Conservation (phyloP, 345 rosid species). For the Camelina neglecta region DNA sequence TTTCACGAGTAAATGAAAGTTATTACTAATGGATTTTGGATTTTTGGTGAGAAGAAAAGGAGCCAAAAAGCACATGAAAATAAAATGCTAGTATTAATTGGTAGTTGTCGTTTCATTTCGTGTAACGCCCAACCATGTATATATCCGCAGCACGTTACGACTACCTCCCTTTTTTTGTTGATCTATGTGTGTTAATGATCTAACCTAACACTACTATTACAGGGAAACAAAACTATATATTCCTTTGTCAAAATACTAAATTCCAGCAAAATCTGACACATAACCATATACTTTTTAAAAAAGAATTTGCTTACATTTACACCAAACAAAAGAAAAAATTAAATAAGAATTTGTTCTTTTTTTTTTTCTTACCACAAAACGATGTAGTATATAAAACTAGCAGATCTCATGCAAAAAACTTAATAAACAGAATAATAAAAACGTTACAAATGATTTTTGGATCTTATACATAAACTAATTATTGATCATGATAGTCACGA, state of each 20-base stretch:
- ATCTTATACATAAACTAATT: background rate
- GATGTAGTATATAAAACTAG: background rate
- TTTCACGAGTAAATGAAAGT: constrained; percentile 37
- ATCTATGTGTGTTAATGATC: constrained; percentile 29
- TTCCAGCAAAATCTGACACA: constrained; percentile 3
- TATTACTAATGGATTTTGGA: constrained; percentile 25
- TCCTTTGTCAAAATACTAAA: constrained; percentile 23
- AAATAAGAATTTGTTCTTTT: background rate
- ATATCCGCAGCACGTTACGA: constrained; percentile 19
- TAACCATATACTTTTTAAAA: background rate
- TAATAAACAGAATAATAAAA: background rate
- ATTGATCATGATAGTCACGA: background rate
- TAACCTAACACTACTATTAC: constrained; percentile 30
- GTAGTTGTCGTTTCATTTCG: constrained; percentile 31
- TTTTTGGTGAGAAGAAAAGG: constrained; percentile 27
- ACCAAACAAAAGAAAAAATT: no score
- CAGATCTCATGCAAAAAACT: background rate
- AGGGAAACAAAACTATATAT: background rate
- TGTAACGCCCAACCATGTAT: constrained; percentile 39
- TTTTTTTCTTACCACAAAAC: constrained; percentile 5
- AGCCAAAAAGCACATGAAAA: constrained; percentile 27
- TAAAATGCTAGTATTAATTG: constrained; percentile 35
- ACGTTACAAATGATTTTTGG: constrained; percentile 20
- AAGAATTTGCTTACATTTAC: background rate
- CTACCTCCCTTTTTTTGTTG: constrained; percentile 18